Percentiles rank a stretch among this genome's conserved stretches.
phyloP scores from a whole-genome alignment of 805 yeast genomes.

The Candida xiaguanensis region DNA sequence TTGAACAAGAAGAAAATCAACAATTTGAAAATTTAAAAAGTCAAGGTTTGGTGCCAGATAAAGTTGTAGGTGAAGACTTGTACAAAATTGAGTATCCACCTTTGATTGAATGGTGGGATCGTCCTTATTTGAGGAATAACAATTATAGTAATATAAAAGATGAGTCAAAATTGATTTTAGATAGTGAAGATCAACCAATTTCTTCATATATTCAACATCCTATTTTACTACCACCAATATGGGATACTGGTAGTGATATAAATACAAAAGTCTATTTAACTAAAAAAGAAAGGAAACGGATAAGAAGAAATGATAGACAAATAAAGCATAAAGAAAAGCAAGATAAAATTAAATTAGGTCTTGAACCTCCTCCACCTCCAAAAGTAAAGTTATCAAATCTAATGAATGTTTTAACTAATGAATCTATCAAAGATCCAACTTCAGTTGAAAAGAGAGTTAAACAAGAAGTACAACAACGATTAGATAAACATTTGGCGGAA shows the following conservation, averaged over 20 bases:
- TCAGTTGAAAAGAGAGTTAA: conserved; percentile 71
- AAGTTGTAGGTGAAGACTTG: conserved; percentile 51
- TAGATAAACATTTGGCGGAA: conserved; percentile 49
- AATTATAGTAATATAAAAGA: conserved; percentile 34
- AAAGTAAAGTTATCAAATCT: conserved; percentile 81
- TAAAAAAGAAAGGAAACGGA: conserved; percentile 68
- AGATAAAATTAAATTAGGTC: conserved; percentile 73
- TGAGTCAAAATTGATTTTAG: conserved; percentile 23
- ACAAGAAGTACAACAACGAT: conserved; percentile 63
- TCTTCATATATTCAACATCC: conserved; percentile 83
- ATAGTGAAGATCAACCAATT: conserved; percentile 46
- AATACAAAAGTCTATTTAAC: conserved; percentile 57
- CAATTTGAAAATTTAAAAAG: conserved; percentile 26
- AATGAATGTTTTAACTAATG: conserved; percentile 82
- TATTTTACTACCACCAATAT: conserved; percentile 55
- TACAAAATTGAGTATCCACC: conserved; percentile 56
- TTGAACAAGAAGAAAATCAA: conserved; percentile 21
- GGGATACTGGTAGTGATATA: conserved; percentile 41
- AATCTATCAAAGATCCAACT: conserved; percentile 86
- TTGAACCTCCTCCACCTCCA: conserved; percentile 85
- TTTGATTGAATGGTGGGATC: conserved; percentile 86
- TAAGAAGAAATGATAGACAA: conserved; percentile 67
- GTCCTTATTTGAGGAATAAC: conserved; percentile 43
- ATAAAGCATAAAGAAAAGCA: conserved; percentile 64
- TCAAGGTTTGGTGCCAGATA: conserved; percentile 50